These are phyloP conservation scores for Tillandsia leiboldiana DNA, from an alignment of 176 grass and related monocot genomes.

Conservation along the genomic window DNA sequence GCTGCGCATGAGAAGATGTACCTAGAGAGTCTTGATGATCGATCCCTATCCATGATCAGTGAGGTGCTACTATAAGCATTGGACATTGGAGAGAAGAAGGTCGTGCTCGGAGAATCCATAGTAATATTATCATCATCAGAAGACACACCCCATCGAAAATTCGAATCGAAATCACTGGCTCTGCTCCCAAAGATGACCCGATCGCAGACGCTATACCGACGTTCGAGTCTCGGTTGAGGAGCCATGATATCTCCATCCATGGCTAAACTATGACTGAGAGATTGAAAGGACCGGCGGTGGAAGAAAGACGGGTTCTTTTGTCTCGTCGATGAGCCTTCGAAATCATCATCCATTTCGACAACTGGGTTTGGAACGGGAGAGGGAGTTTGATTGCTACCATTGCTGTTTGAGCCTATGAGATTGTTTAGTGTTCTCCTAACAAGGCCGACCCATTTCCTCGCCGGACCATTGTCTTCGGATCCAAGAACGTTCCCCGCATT, in stretches of 20 bases:
- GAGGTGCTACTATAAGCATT: conserved; percentile 49
- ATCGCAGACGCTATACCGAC: conserved; percentile 88
- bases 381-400: conserved; percentile 74
- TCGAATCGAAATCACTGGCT: conserved; percentile 71
- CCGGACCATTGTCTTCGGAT: conserved; percentile 92
- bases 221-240: conserved; percentile 72
- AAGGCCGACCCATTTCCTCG: conserved; percentile 84
- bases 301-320: conserved; percentile 57
- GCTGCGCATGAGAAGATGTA: neutral
- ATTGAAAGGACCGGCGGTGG: conserved; percentile 79
- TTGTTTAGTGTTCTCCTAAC: conserved; percentile 81
- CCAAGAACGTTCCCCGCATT: conserved; percentile 97
- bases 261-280: conserved; percentile 66
- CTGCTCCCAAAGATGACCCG: conserved; percentile 66
- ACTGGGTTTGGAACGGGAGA: conserved; percentile 73
- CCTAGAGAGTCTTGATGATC: conserved; percentile 23
- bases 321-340: conserved; percentile 53
- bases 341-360: conserved; percentile 81
- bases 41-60: conserved; percentile 38
- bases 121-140: conserved; percentile 78
- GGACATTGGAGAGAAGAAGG: conserved; percentile 64
- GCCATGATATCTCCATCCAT: conserved; percentile 74
- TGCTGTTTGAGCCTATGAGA: conserved; percentile 46
- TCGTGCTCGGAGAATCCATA: conserved; percentile 69
- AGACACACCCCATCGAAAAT: conserved; percentile 62